phyloP scores from a whole-genome alignment of 2,329 filamentous ascomycete species.

The Hymenoscyphus occultus region DNA sequence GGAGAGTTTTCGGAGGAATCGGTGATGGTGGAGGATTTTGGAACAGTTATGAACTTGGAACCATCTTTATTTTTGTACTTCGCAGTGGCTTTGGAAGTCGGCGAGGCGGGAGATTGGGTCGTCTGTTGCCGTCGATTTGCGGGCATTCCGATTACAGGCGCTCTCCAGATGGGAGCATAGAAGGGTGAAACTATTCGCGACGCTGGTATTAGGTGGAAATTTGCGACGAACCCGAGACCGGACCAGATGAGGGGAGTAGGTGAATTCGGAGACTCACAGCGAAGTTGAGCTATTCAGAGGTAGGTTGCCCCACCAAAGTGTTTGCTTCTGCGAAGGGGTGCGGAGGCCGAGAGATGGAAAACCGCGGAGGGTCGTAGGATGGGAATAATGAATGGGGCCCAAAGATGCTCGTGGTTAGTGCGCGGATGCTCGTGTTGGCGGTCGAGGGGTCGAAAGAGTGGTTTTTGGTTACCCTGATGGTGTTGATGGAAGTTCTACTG shows the following conservation, averaged over 20 bases:
- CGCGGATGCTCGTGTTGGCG: slow-evolving; percentile 1
- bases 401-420: background rate
- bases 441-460: background rate
- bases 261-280: slow-evolving; percentile 24
- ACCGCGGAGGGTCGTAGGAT: background rate
- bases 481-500: background rate
- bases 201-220: slow-evolving; percentile 24
- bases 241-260: slow-evolving; percentile 14
- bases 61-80: slow-evolving; percentile 68
- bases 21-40: slow-evolving; percentile 48
- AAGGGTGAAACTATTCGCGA: slow-evolving; percentile 27
- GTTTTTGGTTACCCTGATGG: slow-evolving; percentile 1
- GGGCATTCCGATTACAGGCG: slow-evolving; percentile 43
- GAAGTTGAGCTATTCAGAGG: slow-evolving; percentile 20
- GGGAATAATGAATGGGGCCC: background rate
- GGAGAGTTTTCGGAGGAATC: slow-evolving; percentile 55
- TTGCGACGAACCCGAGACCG: slow-evolving; percentile 3
- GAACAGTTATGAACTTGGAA: slow-evolving; percentile 65
- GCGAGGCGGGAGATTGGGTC: slow-evolving; percentile 49
- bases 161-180: slow-evolving; percentile 18
- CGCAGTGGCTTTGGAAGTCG: slow-evolving; percentile 50
- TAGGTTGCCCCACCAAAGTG: slow-evolving; percentile 35
- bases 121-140: slow-evolving; percentile 52
- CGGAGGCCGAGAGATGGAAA: background rate
- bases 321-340: slow-evolving; percentile 21